Conservation (phyloP, 2,329 filamentous ascomycete genomes). For the Sphaerulina musiva region DNA sequence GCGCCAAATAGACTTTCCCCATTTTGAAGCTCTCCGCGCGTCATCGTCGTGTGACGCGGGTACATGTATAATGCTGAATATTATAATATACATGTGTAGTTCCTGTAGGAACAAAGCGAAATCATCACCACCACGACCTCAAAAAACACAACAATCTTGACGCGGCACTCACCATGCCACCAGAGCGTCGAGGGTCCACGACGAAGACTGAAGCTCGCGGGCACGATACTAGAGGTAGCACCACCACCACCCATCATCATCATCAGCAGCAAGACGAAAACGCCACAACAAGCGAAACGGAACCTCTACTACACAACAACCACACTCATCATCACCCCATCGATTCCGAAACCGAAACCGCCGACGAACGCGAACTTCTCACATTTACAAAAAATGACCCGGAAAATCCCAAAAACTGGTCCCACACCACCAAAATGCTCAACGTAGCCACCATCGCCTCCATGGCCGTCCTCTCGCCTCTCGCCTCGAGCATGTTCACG, state of each 20-base stretch:
- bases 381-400: conserved; percentile 36
- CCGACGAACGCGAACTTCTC: conserved; percentile 28
- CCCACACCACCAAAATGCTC: conserved; percentile 39
- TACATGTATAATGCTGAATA: background rate
- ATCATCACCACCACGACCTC: too few species aligned
- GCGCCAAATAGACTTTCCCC: background rate
- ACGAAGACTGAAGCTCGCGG: conserved; percentile 7
- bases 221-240: background rate
- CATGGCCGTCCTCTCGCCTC: conserved; percentile 46
- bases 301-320: conserved; percentile 34
- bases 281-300: conserved; percentile 30
- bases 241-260: background rate
- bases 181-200: conserved; percentile 6
- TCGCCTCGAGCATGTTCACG: conserved; percentile 48
- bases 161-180: background rate
- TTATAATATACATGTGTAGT: background rate
- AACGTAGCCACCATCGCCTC: conserved; percentile 47
- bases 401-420: conserved; percentile 45
- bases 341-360: conserved; percentile 22
- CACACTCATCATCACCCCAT: conserved; percentile 29
- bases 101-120: too few species aligned
- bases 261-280: background rate
- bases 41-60: background rate
- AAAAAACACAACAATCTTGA: background rate
- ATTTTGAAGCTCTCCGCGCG: background rate